Conservation (phyloP, 768 basidiomycete genomes). For the Naganishia vaughanmartiniae region DNA sequence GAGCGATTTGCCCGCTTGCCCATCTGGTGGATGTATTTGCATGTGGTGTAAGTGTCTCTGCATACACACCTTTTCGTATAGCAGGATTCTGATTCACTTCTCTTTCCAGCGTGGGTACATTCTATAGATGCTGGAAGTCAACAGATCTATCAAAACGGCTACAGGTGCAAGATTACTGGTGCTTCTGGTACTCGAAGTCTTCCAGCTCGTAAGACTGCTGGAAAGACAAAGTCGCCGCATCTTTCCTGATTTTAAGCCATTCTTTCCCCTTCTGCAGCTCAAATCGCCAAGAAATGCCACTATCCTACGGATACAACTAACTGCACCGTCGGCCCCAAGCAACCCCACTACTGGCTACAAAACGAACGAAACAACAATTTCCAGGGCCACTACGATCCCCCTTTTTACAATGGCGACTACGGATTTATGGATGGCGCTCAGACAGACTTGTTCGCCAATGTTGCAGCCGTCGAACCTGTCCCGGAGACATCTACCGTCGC, state of each 20-base stretch:
- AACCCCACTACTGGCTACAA: slow-evolving; percentile 50
- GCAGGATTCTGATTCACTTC: neutral
- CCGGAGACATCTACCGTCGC: neutral
- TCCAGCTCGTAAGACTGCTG: slow-evolving; percentile 41
- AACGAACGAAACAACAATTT: slow-evolving; percentile 44
- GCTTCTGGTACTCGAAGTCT: slow-evolving; percentile 40
- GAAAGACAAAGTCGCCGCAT: neutral
- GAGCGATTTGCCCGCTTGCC: slow-evolving; percentile 48
- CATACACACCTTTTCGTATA: neutral
- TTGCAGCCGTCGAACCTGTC: neutral
- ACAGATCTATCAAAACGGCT: slow-evolving; percentile 44
- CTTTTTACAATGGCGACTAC: slow-evolving; percentile 48
- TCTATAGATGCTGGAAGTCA: slow-evolving; percentile 38
- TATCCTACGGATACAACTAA: slow-evolving; percentile 44
- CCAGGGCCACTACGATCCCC: slow-evolving; percentile 45
- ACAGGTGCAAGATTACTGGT: slow-evolving; percentile 47
- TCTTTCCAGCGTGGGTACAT: slow-evolving; percentile 42
- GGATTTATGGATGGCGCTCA: slow-evolving; percentile 52
- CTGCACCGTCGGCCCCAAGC: slow-evolving; percentile 48
- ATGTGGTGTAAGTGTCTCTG: slow-evolving; percentile 37
- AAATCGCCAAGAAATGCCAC: slow-evolving; percentile 48
- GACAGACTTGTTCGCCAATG: slow-evolving; percentile 43
- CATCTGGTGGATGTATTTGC: slow-evolving; percentile 47
- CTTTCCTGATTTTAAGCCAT: neutral
- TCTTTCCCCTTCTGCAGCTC: slow-evolving; percentile 29